phyloP scores from a whole-genome alignment of 345 rosid genomes.

The Pseudoturritis turrita region DNA sequence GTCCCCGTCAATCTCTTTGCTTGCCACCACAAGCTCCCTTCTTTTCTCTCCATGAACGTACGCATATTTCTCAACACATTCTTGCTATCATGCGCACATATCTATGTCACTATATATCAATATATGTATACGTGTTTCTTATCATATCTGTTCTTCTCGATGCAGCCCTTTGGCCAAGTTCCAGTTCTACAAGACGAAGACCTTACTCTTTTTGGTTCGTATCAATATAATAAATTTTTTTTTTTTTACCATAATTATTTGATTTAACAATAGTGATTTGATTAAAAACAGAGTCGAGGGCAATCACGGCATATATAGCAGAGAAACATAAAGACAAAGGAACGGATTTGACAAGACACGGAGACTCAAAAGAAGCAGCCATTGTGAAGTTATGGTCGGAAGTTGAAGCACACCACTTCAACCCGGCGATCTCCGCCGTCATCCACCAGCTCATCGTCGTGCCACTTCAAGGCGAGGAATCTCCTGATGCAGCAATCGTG shows the following conservation, averaged over 20 bases:
- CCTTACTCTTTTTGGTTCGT: conserved; percentile 63
- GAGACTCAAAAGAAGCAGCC: conserved; percentile 46
- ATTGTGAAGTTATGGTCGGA: conserved; percentile 64
- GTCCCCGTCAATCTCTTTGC: conserved; percentile 58
- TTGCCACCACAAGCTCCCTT: conserved; percentile 59
- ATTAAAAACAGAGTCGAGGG: conserved; percentile 59
- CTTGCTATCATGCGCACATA: background rate
- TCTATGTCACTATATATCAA: too few species aligned
- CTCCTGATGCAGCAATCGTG: conserved; percentile 47
- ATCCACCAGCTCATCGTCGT: conserved; percentile 46
- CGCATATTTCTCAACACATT: background rate
- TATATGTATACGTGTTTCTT: background rate
- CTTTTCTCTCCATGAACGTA: conserved; percentile 64
- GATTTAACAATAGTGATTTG: background rate
- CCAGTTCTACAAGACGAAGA: conserved; percentile 84
- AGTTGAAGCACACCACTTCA: conserved; percentile 66
- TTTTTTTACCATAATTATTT: background rate
- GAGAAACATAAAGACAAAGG: conserved; percentile 58
- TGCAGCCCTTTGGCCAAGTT: conserved; percentile 83
- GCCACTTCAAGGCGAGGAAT: conserved; percentile 43
- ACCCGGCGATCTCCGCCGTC: conserved; percentile 52
- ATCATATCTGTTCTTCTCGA: background rate
- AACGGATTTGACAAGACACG: conserved; percentile 45
- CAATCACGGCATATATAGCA: conserved; percentile 59
- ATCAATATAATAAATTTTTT: background rate